These are phyloP conservation scores for Erysiphe pulchra DNA, from an alignment of 2,329 filamentous ascomycete species.

Conservation along the genomic window DNA sequence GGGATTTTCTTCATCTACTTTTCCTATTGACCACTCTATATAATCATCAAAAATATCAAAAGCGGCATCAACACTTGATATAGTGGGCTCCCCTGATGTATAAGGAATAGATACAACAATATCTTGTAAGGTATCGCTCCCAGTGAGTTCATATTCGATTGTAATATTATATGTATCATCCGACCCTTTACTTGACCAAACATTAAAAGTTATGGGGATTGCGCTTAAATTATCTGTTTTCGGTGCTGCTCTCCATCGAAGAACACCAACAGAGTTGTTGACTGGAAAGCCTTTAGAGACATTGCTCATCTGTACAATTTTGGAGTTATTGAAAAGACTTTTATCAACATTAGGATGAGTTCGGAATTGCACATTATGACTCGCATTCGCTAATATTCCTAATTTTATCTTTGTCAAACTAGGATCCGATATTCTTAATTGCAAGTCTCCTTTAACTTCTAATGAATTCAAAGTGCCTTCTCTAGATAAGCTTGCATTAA, in stretches of 20 bases:
- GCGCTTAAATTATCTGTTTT: constrained; percentile 57
- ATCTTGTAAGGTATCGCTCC: constrained; percentile 52
- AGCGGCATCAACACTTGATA: constrained; percentile 79
- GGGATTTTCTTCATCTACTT: constrained; percentile 56
- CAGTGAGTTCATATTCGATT: constrained; percentile 82
- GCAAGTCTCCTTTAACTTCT: constrained; percentile 74
- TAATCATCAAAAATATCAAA: constrained; percentile 87
- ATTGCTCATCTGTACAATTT: constrained; percentile 76
- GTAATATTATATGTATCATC: constrained; percentile 70
- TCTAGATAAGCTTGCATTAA: constrained; percentile 66
- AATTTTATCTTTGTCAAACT: constrained; percentile 82
- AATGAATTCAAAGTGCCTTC: constrained; percentile 74
- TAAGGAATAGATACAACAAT: constrained; percentile 79
- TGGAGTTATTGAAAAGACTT: constrained; percentile 56
- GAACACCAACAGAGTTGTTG: constrained; percentile 77
- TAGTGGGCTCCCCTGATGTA: constrained; percentile 54
- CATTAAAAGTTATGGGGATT: constrained; percentile 83
- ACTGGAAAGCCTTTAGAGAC: constrained; percentile 69
- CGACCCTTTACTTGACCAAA: constrained; percentile 82
- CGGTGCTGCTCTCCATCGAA: constrained; percentile 74
- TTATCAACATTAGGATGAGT: constrained; percentile 95
- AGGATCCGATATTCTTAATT: constrained; percentile 70
- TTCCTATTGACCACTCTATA: constrained; percentile 81
- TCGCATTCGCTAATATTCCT: constrained; percentile 47
- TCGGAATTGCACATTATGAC: constrained; percentile 70